These are phyloP conservation scores for Linnemannia zychae DNA, from an alignment of 192 early-diverging fungal species.

Conservation along the genomic window DNA sequence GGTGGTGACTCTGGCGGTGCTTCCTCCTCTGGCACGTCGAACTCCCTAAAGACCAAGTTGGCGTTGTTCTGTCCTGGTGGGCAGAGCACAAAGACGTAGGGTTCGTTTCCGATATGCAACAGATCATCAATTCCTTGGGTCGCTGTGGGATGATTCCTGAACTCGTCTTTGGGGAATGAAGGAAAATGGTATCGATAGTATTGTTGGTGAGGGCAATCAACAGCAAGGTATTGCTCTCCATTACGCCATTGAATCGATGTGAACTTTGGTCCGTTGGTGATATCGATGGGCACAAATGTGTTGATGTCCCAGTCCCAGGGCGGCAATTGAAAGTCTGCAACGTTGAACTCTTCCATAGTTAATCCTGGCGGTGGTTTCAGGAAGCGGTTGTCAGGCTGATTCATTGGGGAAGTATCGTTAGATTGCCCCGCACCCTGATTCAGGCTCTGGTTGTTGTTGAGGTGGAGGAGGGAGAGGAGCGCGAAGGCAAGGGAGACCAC, in stretches of 20 bases:
- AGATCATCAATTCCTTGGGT: constrained; percentile 21
- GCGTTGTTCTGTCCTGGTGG: constrained; percentile 44
- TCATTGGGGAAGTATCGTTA: not conserved
- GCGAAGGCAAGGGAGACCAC: constrained; percentile 36
- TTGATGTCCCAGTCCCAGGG: constrained; percentile 53
- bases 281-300: constrained; percentile 27
- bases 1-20: constrained; percentile 11
- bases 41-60: constrained; percentile 50
- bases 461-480: constrained; percentile 35
- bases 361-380: constrained; percentile 38
- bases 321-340: constrained; percentile 29
- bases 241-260: constrained; percentile 41
- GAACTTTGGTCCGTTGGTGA: constrained; percentile 38
- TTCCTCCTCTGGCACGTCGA: constrained; percentile 20
- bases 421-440: not conserved
- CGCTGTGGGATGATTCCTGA: constrained; percentile 20
- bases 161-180: constrained; percentile 33
- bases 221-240: constrained; percentile 36
- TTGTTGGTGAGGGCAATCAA: constrained; percentile 25
- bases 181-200: constrained; percentile 37
- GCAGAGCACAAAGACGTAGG: constrained; percentile 50
- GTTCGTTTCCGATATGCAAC: constrained; percentile 28
- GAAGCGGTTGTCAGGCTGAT: constrained; percentile 18
- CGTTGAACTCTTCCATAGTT: constrained; percentile 36
- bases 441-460: constrained; percentile 12